Evolutionary conservation across 2,329 filamentous ascomycete species (phyloP), one percentile per base, ranked within the genome.

Genomic region (Tolypocladium tundrense): DNA sequence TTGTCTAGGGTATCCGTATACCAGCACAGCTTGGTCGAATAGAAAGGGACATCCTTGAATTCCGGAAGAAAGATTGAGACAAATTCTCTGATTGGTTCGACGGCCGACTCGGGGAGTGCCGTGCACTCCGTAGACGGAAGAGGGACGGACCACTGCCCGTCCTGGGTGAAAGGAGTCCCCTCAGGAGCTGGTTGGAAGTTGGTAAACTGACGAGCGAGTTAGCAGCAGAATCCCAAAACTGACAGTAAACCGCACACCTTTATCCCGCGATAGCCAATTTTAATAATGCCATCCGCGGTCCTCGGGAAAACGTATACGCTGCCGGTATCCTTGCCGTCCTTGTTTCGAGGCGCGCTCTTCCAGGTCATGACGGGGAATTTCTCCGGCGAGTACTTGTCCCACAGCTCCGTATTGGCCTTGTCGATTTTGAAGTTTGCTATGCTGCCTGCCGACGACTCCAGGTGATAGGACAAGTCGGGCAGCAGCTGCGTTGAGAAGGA

Each of bases 1-100:
- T 70, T 72, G 56, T 72, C 70, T 24, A 71, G 60, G 1, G 67
- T 67, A 56, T 72, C 70, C 2, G 67, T 72, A 60, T 72, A 72
- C 70, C 70, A 72, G 61, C 70, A 72, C 52, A 57, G 48, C 45
- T 67, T 69, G 2, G 62, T 68, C 6, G 63, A 66, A 50, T 64
- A 51, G 53, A 70, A 69, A 3, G 64, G 63, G 1, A 55, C 55
- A 4, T 58, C 43, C 2, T 59, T 56, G 33, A 70, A 69, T 21
- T 70, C 69, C 0, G 69, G 66, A 8, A 69, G 57, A 33, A 68
- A 68, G 57, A 65, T 63, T 13, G 60, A 61, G 9, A 62, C 62
- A 53, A 65, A 65, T 2, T 56, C 35, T 24, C 60, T 57, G 40
- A 69, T 64, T 0, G 65, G 61, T 40, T 65, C 60, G 2, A 60